Base-by-base conservation (phyloP, 1,284 basidiomycete genomes). In the Heterobasidion parviporum region DNA sequence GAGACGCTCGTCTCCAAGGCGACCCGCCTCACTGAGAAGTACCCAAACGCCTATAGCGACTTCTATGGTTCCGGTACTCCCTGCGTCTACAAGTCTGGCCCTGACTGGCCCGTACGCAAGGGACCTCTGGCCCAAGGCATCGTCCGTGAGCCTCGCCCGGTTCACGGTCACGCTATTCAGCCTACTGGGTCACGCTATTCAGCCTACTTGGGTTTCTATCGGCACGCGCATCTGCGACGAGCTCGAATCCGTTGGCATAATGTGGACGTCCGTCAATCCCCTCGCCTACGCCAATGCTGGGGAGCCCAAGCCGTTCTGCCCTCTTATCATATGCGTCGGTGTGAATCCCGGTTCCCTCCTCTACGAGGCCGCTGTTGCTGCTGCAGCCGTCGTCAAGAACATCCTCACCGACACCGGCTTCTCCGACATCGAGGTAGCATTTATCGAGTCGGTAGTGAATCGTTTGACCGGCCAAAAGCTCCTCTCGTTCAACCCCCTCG, bases 71-170 rank as follows among this genome's bases (percentile, higher is more conserved):
- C 41, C 56, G 52, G 58, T 51, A 58, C 66, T 53, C 61, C 58
- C 43, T 71, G 65, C 52, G 57, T 72, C 57, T 71, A 62, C 60
- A 66, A 68, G 50, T 58, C 60, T 14, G 67, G 65, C 14, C 54
- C 56, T 54, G 58, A 41, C 48, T 70, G 67, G 69, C 63, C 54
- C 55, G 58, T 61, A 41, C 60, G 51, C 60, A 60, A 49, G 43
- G 67, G 68, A 26, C 61, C 61, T 47, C 15, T 64, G 52, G 57
- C 64, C 12, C 63, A 67, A 59, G 32, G 63, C 34, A 63, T 70
- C 61, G 35, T 62, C 33, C 61, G 66, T 45, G 69, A 67, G 57
- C 59, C 65, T 44, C 69, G 69, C 53, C 65, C 65, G 1, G 62
- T 71, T 52, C 61, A 68, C 64, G 50, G 53, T 50, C 68, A 68